Conservation (phyloP, 495 filamentous ascomycete species). For the Penicillium verhagenii region DNA sequence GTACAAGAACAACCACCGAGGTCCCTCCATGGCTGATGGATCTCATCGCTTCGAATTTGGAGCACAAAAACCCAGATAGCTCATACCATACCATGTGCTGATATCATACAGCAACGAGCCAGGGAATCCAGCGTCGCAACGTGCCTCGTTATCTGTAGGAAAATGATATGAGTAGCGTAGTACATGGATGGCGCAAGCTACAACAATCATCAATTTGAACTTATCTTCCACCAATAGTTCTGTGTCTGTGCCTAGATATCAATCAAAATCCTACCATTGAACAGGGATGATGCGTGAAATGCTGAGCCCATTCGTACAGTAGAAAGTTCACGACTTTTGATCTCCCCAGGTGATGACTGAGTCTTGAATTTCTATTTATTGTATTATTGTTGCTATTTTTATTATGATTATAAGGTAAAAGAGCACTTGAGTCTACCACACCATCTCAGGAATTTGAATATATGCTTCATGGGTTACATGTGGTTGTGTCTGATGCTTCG, state of each 20-base stretch:
- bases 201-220: too few species aligned
- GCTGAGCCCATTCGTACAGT: background rate
- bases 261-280: slow-evolving; percentile 1
- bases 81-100: background rate
- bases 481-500: background rate
- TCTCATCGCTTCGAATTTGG: too few species aligned
- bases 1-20: slow-evolving; percentile 2
- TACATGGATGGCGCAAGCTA: slow-evolving; percentile 4
- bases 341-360: background rate
- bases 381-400: slow-evolving; percentile 4
- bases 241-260: background rate
- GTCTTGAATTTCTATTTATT: background rate
- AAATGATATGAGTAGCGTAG: slow-evolving; percentile 1
- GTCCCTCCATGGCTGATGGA: background rate
- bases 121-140: slow-evolving; percentile 4
- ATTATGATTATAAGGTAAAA: background rate
- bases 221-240: slow-evolving; percentile 3
- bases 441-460: background rate
- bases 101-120: background rate
- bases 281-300: background rate
- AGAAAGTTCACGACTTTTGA: background rate
- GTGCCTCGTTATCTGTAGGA: background rate
- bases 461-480: slow-evolving; percentile 2
- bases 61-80: background rate
- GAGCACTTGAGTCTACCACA: background rate